Evolutionary conservation across 371 early-diverging fungal species (phyloP).

Genomic region (Mucor mucedo): DNA sequence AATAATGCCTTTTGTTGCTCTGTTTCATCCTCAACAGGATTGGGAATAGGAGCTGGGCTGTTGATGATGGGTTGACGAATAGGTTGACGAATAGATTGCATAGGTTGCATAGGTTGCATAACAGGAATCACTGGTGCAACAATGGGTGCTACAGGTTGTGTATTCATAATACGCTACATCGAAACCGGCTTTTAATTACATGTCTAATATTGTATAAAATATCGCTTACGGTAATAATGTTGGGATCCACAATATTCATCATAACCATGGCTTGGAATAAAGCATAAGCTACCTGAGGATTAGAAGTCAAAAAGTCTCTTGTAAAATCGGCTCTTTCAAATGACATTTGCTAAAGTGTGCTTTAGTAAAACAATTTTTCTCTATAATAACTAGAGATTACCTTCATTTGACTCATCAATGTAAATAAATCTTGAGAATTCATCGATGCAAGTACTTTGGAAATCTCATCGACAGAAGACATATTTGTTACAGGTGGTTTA

Average conservation of each 20-base stretch:
- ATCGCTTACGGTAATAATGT: conserved; percentile 67
- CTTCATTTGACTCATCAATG: conserved; percentile 80
- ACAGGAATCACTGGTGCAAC: conserved; percentile 24
- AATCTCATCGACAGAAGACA: conserved; percentile 60
- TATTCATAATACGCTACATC: conserved; percentile 41
- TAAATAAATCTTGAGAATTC: conserved; percentile 73
- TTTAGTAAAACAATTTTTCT: background rate
- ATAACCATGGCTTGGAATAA: conserved; percentile 85
- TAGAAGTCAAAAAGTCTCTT: conserved; percentile 66
- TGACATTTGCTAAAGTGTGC: conserved; percentile 45
- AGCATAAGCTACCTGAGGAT: conserved; percentile 89
- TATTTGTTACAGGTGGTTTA: conserved; percentile 5
- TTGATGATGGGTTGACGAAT: conserved; percentile 18
- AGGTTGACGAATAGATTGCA: conserved; percentile 17
- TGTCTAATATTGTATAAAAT: background rate
- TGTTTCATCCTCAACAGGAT: conserved; percentile 33
- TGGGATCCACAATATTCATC: conserved; percentile 85
- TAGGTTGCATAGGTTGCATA: conserved; percentile 5
- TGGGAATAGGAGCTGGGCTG: conserved; percentile 17
- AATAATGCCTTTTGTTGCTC: conserved; percentile 57
- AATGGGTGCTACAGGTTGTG: conserved; percentile 20
- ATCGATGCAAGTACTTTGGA: conserved; percentile 71
- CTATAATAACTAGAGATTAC: conserved; percentile 38
- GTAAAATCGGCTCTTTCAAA: conserved; percentile 73
- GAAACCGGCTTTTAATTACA: background rate